These are phyloP conservation scores for Sanghuangporus weigelae DNA, from an alignment of 1,284 basidiomycete species.

Conservation along the genomic window DNA sequence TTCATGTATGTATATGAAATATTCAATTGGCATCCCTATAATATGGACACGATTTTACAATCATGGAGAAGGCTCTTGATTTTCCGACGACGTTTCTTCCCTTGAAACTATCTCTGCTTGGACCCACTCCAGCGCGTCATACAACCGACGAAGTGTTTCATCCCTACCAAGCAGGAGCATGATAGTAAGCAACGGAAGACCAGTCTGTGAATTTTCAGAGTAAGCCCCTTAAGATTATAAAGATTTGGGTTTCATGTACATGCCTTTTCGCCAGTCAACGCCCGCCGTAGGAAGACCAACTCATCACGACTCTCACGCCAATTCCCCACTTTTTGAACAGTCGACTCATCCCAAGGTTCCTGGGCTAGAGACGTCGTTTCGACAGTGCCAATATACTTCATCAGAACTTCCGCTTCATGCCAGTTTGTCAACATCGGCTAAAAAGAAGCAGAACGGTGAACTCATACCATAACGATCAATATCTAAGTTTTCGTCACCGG, in stretches of 20 bases:
- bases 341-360: conserved; percentile 7
- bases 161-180: conserved; percentile 13
- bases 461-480: conserved; percentile 7
- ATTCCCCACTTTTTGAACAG: conserved; percentile 5
- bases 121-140: conserved; percentile 1
- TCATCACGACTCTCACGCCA: conserved; percentile 8
- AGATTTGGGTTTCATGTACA: neutral
- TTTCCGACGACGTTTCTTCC: neutral
- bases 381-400: conserved; percentile 10
- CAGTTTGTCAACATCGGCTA: neutral
- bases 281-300: conserved; percentile 9
- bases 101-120: neutral
- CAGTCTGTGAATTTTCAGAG: neutral
- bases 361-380: neutral
- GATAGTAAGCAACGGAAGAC: conserved; percentile 8
- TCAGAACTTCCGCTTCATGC: neutral
- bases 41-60: neutral
- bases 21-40: neutral
- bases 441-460: neutral
- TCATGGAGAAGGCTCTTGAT: neutral
- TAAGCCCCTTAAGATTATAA: neutral
- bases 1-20: no score
- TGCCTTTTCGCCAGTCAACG: conserved; percentile 14
- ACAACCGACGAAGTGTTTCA: conserved; percentile 9
- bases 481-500: neutral